Conservation (phyloP, 208 protist genomes). For the Chromosphaera perkinsii region DNA sequence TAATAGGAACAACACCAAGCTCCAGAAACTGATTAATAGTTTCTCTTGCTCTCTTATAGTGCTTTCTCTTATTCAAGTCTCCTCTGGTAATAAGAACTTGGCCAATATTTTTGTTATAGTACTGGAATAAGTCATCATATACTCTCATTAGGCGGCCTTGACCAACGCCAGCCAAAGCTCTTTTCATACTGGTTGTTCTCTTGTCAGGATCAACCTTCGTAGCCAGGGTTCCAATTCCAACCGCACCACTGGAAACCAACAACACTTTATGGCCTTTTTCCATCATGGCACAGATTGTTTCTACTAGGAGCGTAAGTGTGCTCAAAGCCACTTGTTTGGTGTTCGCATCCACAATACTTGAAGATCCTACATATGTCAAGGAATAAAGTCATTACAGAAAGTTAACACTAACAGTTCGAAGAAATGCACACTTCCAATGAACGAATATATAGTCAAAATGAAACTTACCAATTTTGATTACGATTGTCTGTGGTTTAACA, state of each 20-base stretch:
- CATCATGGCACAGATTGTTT: conserved; percentile 1
- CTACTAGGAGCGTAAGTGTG: background rate
- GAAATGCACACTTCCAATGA: too few species aligned
- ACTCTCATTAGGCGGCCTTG: conserved; percentile 37
- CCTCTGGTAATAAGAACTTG: conserved; percentile 35
- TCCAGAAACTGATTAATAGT: conserved; percentile 28
- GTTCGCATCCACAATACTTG: conserved; percentile 7
- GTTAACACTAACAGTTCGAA: too few species aligned
- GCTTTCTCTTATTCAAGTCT: conserved; percentile 13
- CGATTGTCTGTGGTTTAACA: background rate
- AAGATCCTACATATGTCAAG: conserved; percentile 6
- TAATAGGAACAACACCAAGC: conserved; percentile 32
- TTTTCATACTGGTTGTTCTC: background rate
- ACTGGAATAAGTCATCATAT: conserved; percentile 38
- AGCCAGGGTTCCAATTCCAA: conserved; percentile 24
- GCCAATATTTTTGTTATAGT: conserved; percentile 25
- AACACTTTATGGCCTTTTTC: conserved; percentile 17
- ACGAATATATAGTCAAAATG: too few species aligned
- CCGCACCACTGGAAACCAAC: conserved; percentile 31
- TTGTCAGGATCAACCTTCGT: conserved; percentile 1
- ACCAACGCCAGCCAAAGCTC: conserved; percentile 41
- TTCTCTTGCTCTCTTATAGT: conserved; percentile 20
- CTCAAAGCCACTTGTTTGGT: background rate
- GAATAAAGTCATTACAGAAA: too few species aligned
- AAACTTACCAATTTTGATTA: background rate